Evolutionary conservation across 257 asterid genomes (phyloP).

Genomic region (Fraxinus anomala): DNA sequence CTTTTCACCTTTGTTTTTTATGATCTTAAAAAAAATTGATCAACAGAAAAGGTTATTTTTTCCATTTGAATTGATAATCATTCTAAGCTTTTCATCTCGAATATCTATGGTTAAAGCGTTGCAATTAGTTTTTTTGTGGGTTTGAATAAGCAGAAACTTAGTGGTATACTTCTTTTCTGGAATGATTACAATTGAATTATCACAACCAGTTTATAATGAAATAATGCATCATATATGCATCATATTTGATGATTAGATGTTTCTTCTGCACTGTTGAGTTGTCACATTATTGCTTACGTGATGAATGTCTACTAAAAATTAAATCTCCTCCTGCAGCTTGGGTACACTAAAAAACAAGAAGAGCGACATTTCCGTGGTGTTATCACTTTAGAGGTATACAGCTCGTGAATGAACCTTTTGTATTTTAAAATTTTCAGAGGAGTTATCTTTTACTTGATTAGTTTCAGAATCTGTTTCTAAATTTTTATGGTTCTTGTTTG

Average conservation of each 20-base stretch:
- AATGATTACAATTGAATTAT: neutral
- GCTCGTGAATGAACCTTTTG: slow-evolving; percentile 3
- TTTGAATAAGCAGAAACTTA: neutral
- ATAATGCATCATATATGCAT: neutral
- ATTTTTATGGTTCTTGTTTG: neutral
- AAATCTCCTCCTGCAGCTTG: slow-evolving; percentile 66
- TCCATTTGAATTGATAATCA: neutral
- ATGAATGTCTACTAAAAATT: slow-evolving; percentile 16
- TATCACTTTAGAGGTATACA: slow-evolving; percentile 76
- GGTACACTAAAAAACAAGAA: slow-evolving; percentile 95
- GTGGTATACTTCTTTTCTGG: neutral
- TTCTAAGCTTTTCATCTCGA: neutral
- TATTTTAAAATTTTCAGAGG: neutral
- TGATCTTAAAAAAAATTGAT: neutral
- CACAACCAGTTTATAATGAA: neutral
- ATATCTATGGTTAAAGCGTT: neutral
- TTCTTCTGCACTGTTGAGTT: neutral
- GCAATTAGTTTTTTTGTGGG: neutral
- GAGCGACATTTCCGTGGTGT: slow-evolving; percentile 96
- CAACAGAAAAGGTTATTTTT: neutral
- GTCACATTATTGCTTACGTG: slow-evolving; percentile 17
- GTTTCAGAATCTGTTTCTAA: neutral
- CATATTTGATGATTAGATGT: slow-evolving; percentile 3
- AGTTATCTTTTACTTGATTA: neutral
- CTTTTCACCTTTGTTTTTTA: neutral